Percentiles rank a stretch among this genome's conserved stretches.
Conservation (phyloP, 768 basidiomycete species). For the Panus rudis region DNA sequence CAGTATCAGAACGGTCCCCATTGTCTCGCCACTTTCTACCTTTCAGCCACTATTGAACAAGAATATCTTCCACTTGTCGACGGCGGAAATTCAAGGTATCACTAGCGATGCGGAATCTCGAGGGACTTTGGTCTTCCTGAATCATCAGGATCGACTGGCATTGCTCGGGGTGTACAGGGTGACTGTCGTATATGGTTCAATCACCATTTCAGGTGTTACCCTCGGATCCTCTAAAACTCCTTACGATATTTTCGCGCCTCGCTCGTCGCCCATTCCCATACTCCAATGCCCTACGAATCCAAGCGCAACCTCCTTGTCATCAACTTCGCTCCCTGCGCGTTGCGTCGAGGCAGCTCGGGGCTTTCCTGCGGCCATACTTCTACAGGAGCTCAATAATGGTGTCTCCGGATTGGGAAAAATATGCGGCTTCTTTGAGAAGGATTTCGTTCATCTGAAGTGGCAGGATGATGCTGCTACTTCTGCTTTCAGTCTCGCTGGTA, state of each 20-base stretch:
- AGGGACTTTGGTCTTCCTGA: slow-evolving; percentile 35
- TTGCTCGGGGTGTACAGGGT: slow-evolving; percentile 64
- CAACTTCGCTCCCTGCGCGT: slow-evolving; percentile 10
- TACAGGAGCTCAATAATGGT: slow-evolving; percentile 53
- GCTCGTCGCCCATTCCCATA: slow-evolving; percentile 69
- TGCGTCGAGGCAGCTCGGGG: slow-evolving; percentile 8
- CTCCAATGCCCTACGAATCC: too few species aligned
- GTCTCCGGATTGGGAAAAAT: slow-evolving; percentile 62
- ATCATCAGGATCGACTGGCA: slow-evolving; percentile 45
- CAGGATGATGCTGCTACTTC: slow-evolving; percentile 26
- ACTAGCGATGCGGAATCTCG: slow-evolving; percentile 6
- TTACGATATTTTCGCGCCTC: slow-evolving; percentile 67
- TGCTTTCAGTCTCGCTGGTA: slow-evolving; percentile 40
- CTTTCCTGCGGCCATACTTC: slow-evolving; percentile 37
- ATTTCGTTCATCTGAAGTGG: slow-evolving; percentile 49
- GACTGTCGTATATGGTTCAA: slow-evolving; percentile 52
- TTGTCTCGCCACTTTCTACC: slow-evolving; percentile 33
- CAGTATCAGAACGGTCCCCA: slow-evolving; percentile 8
- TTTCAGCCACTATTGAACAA: slow-evolving; percentile 38
- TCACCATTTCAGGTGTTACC: slow-evolving; percentile 52
- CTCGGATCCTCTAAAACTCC: slow-evolving; percentile 32
- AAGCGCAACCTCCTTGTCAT: slow-evolving; percentile 24
- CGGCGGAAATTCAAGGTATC: slow-evolving; percentile 26
- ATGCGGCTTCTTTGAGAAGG: slow-evolving; percentile 53
- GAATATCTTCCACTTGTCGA: slow-evolving; percentile 40